Evolutionary conservation across 345 rosid species (phyloP), one percentile per base, ranked within the genome.

Genomic region (Xanthoceras sorbifolium): DNA sequence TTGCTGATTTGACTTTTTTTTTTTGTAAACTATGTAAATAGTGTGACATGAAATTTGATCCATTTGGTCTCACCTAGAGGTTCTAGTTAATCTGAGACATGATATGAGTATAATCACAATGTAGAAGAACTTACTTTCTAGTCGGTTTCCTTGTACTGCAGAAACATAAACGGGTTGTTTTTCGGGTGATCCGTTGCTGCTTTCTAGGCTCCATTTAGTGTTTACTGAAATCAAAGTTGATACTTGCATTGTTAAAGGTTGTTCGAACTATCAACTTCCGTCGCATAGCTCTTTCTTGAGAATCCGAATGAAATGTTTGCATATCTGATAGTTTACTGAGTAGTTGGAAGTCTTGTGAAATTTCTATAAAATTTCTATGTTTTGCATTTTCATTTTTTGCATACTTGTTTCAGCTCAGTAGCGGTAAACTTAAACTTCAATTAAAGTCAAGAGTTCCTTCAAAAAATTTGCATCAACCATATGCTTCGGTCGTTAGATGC

Each of bases 401-500:
- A 52, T 68, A 23, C 55, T 63, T 11, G 25, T 67, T 83, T 81
- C 91, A 93, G 98, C 82, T 67, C 23, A 62, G 57, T 68, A 74
- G 74, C 26, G 12, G 65, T 72, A 85, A 79, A 78, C 79, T 84
- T 32, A 69, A 81, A 11, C 28, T 84, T 71, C 78, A 80, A 18
- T 73, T 84, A 12, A 79, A 72, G 75, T 75, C 80, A 55, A 81
- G 73, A 40, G 57, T 64, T 59, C 46, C 82, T 59, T 42, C 84
- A 72, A 72, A 89, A 67, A 85, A 83, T 81, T 73, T 74, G 62
- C 46, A 61, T 71, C 85, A 57, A 59, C 55, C 78, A 22, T 74
- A 69, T 63, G 69, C 84, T 52, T 61, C 86, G 68, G 79, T 83
- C 28, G 78, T 89, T 62, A 87, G 85, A 74, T 87, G 77, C 29